phyloP scores from a whole-genome alignment of 257 asterid species.

The Salvia rosmarinus region DNA sequence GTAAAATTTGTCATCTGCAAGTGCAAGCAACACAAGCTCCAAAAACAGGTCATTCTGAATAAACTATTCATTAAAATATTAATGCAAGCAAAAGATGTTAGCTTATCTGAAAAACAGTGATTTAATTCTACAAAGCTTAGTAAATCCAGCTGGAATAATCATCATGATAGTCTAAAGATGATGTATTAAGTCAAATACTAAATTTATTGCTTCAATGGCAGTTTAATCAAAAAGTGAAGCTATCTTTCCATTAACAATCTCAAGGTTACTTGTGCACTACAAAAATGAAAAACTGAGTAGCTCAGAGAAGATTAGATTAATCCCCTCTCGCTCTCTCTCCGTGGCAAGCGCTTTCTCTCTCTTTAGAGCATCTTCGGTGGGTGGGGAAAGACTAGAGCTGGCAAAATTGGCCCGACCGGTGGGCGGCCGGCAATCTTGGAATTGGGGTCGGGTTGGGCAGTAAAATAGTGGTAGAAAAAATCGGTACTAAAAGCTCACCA shows the following conservation, averaged over 20 bases:
- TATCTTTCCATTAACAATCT: slow-evolving; percentile 35
- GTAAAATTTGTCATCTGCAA: not conserved
- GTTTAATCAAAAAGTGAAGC: slow-evolving; percentile 35
- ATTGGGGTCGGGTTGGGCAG: too few species aligned
- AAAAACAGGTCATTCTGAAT: not conserved
- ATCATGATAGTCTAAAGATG: slow-evolving; percentile 26
- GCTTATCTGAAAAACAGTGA: too few species aligned
- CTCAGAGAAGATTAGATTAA: slow-evolving; percentile 3
- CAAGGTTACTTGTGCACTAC: slow-evolving; percentile 49
- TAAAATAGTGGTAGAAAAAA: too few species aligned
- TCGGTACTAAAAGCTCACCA: too few species aligned
- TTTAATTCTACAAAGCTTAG: too few species aligned
- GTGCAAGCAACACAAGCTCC: not conserved
- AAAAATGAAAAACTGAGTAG: slow-evolving; percentile 18
- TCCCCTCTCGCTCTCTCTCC: slow-evolving; percentile 28
- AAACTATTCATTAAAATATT: not conserved
- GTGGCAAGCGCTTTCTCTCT: slow-evolving; percentile 42
- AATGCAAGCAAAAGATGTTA: not conserved
- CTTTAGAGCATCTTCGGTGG: too few species aligned
- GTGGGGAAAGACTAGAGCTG: too few species aligned
- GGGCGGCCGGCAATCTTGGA: too few species aligned
- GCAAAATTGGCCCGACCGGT: too few species aligned
- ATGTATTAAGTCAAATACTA: slow-evolving; percentile 44
- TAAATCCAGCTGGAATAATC: slow-evolving; percentile 25
- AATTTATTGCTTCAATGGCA: slow-evolving; percentile 31